A percentile compares a stretch with the other conserved stretches of the same genome.
These are phyloP conservation scores for Rhodofomes roseus DNA, from an alignment of 1,284 basidiomycete species.

Conservation along the genomic window DNA sequence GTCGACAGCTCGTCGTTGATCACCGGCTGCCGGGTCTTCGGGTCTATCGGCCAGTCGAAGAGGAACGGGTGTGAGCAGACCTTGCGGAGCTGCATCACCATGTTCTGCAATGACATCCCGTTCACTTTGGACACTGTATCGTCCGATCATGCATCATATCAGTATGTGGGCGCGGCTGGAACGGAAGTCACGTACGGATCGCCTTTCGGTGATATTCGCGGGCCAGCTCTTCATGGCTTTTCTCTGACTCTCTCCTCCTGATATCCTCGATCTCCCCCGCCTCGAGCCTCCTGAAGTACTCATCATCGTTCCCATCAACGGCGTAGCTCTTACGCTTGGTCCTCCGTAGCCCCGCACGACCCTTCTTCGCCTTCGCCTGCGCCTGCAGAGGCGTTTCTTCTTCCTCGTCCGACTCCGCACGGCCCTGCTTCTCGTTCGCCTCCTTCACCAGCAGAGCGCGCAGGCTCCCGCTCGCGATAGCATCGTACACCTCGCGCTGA, in stretches of 20 bases:
- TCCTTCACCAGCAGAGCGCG: constrained; percentile 33
- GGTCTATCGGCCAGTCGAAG: constrained; percentile 85
- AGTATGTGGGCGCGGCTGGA: constrained; percentile 1
- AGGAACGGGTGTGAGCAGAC: constrained; percentile 94
- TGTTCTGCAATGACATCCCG: constrained; percentile 90
- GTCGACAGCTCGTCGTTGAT: constrained; percentile 78
- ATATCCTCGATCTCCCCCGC: constrained; percentile 33
- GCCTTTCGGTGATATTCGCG: constrained; percentile 54
- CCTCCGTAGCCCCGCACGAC: constrained; percentile 13
- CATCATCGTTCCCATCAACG: constrained; percentile 64
- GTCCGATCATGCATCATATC: not conserved
- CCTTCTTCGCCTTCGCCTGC: constrained; percentile 29
- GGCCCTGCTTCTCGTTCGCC: constrained; percentile 19
- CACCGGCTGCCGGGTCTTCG: constrained; percentile 52
- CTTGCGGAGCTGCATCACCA: constrained; percentile 93
- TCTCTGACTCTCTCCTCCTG: constrained; percentile 29
- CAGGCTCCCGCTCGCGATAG: constrained; percentile 66
- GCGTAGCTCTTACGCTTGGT: constrained; percentile 34
- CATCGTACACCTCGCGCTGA: constrained; percentile 85
- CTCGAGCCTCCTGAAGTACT: constrained; percentile 67
- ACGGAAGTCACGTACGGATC: constrained; percentile 47
- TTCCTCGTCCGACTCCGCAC: constrained; percentile 27
- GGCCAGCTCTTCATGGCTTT: constrained; percentile 40
- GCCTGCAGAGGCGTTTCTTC: constrained; percentile 25
- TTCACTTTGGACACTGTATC: constrained; percentile 76